Percentiles rank a stretch among this genome's conserved stretches.
phyloP scores from a whole-genome alignment of 306 rosid genomes.

The Cucurbita pepo region DNA sequence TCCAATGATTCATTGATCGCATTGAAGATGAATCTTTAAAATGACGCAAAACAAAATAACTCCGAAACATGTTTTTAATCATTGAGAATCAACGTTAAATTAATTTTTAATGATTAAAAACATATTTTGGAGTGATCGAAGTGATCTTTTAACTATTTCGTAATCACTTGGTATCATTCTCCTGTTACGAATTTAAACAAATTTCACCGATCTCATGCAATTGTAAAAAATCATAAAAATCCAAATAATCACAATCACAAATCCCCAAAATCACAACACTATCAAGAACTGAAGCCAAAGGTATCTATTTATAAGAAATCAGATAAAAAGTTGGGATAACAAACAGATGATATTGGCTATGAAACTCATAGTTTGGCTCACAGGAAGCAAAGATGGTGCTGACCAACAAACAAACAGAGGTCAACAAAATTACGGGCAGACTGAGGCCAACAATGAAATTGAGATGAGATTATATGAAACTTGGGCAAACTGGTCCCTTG shows the following conservation, averaged over 20 bases:
- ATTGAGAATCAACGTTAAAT: no score
- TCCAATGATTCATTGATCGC: neutral
- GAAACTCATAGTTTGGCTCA: neutral
- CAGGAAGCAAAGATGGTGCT: neutral
- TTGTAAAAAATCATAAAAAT: no score
- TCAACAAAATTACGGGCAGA: neutral
- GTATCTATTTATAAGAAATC: neutral
- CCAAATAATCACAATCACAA: no score
- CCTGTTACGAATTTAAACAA: no score
- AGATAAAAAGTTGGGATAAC: neutral
- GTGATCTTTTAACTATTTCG: no score
- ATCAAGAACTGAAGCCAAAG: neutral
- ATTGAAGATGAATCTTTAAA: neutral
- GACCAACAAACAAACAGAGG: neutral
- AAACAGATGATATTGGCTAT: neutral
- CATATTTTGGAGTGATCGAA: no score
- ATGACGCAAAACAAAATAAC: no score
- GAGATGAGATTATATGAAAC: slow-evolving; percentile 25
- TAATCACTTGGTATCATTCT: no score
- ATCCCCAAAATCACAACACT: neutral
- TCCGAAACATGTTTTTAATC: no score
- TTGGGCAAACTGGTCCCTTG: slow-evolving; percentile 79
- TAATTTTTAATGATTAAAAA: no score
- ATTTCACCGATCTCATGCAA: no score
- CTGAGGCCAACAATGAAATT: neutral